phyloP scores from a whole-genome alignment of 177 flowering plant genomes.

The Vitis hybrid region DNA sequence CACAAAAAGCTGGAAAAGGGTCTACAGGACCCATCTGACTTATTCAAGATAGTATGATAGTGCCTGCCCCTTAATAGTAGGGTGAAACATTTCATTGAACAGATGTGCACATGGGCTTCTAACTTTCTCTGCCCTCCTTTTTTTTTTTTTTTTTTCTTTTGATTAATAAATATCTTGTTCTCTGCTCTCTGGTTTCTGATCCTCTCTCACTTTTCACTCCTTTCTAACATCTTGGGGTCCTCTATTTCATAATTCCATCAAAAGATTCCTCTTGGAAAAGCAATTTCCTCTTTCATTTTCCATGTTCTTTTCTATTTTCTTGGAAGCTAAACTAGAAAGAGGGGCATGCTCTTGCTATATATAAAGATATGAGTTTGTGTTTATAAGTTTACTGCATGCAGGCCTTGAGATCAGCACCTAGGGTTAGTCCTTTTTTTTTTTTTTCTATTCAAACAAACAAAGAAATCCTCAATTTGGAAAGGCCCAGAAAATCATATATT shows the following conservation, averaged over 20 bases:
- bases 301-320: no score
- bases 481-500: no score
- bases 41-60: neutral
- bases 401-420: no score
- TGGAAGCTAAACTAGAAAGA: no score
- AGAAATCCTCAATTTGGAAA: no score
- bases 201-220: constrained; percentile 1
- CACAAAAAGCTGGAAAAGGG: neutral
- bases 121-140: neutral
- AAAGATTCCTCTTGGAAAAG: neutral
- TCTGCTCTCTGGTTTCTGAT: neutral
- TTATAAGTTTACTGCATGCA: no score
- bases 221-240: neutral
- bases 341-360: no score
- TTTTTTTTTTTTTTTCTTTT: neutral
- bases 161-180: neutral
- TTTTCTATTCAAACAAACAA: no score
- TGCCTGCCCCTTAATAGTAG: neutral
- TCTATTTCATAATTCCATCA: neutral
- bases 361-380: no score
- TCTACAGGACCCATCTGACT: neutral
- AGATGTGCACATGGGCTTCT: constrained; percentile 6
- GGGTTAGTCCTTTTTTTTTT: no score
- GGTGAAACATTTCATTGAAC: constrained; percentile 9
- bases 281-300: neutral